A percentile compares a stretch with the other conserved stretches of the same genome.
Conservation (phyloP, 2,329 filamentous ascomycete species). For the Penicillium oxalicum region DNA sequence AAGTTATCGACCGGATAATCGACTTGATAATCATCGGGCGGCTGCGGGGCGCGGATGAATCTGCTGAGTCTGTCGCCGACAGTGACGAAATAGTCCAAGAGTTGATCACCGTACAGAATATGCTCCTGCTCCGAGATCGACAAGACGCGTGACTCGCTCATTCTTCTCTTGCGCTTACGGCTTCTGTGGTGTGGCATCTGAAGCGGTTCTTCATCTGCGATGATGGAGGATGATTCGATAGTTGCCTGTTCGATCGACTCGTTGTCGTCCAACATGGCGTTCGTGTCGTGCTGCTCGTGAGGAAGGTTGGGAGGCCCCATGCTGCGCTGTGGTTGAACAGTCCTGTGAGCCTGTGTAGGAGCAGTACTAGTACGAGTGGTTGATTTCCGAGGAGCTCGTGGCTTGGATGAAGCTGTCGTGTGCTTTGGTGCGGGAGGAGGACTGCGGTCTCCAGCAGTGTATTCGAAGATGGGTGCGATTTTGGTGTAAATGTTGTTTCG, state of each 20-base stretch:
- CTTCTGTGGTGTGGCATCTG: slow-evolving; percentile 60
- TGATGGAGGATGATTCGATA: slow-evolving; percentile 75
- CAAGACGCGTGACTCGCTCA: slow-evolving; percentile 54
- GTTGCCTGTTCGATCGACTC: slow-evolving; percentile 80
- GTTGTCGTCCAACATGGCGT: slow-evolving; percentile 62
- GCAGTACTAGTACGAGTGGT: slow-evolving; percentile 49
- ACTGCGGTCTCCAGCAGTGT: slow-evolving; percentile 72
- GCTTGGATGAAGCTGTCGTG: slow-evolving; percentile 62
- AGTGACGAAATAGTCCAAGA: slow-evolving; percentile 87
- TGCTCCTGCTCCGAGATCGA: slow-evolving; percentile 71
- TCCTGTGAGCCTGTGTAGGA: slow-evolving; percentile 28
- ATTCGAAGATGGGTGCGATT: slow-evolving; percentile 84
- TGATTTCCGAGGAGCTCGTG: slow-evolving; percentile 64
- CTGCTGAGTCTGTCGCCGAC: slow-evolving; percentile 45
- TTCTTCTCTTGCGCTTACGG: slow-evolving; percentile 71
- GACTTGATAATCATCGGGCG: slow-evolving; percentile 78
- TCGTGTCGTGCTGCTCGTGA: slow-evolving; percentile 63
- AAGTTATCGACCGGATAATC: slow-evolving; percentile 92
- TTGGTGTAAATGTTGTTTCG: slow-evolving; percentile 83
- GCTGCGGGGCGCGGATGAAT: slow-evolving; percentile 57
- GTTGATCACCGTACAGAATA: slow-evolving; percentile 82
- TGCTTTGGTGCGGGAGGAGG: slow-evolving; percentile 93
- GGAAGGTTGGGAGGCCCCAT: slow-evolving; percentile 35
- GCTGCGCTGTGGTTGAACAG: slow-evolving; percentile 26
- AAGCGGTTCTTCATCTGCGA: slow-evolving; percentile 74